Evolutionary conservation across 2,329 filamentous ascomycete genomes (phyloP).

Genomic region (Phaeoacremonium minimum): DNA sequence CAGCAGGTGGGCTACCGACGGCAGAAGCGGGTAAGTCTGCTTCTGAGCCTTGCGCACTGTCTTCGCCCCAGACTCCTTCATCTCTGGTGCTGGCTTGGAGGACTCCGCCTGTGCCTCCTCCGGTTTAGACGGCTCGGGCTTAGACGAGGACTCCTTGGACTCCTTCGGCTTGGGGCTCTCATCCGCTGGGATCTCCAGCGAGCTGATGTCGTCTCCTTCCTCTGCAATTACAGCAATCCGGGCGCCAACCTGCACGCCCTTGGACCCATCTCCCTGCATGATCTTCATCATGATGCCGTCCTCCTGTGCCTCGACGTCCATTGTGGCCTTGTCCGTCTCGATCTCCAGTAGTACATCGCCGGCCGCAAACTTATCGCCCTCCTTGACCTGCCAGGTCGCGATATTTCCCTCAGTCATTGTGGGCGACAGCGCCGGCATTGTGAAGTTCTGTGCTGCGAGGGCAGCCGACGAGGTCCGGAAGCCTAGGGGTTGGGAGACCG

Average conservation of each 20-base stretch:
- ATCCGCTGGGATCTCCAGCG: conserved; percentile 72
- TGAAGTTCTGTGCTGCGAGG: conserved; percentile 79
- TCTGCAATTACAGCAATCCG: conserved; percentile 83
- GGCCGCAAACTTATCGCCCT: conserved; percentile 76
- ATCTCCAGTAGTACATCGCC: conserved; percentile 89
- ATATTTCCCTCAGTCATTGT: conserved; percentile 96
- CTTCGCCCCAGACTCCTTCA: conserved; percentile 14
- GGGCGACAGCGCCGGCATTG: conserved; percentile 85
- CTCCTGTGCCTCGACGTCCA: conserved; percentile 92
- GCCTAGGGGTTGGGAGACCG: conserved; percentile 36
- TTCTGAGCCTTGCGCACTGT: conserved; percentile 48
- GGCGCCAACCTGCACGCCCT: conserved; percentile 71
- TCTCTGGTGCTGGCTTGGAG: conserved; percentile 5
- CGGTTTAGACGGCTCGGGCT: conserved; percentile 14
- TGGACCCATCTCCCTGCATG: conserved; percentile 66
- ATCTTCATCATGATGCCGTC: conserved; percentile 86
- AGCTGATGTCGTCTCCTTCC: conserved; percentile 70
- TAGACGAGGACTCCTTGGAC: conserved; percentile 21
- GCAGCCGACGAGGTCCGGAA: conserved; percentile 58
- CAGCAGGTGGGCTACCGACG: conserved; percentile 79
- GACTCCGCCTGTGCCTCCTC: conserved; percentile 9
- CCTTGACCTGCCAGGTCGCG: conserved; percentile 78
- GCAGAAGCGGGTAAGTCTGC: conserved; percentile 70
- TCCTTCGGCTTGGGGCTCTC: conserved; percentile 40
- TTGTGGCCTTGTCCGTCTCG: conserved; percentile 90